phyloP scores from a whole-genome alignment of 2,329 filamentous ascomycete genomes.

The Alternaria infectoria region DNA sequence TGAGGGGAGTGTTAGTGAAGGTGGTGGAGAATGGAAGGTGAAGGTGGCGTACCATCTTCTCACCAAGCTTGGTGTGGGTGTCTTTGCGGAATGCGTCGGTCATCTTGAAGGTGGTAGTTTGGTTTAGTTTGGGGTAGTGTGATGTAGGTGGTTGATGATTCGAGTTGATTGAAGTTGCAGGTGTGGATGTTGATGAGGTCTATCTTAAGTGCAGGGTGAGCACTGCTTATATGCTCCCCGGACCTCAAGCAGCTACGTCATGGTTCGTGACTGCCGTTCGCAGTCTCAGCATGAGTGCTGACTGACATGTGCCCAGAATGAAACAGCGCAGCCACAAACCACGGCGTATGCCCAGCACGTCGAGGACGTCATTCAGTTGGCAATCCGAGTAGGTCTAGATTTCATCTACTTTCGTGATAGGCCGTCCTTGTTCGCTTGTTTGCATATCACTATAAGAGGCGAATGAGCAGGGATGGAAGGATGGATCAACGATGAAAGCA shows the following conservation, averaged over 20 bases:
- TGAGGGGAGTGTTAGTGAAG: constrained; percentile 28
- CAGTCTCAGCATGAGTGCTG: constrained; percentile 11
- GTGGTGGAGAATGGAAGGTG: background rate
- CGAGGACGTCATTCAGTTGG: constrained; percentile 3
- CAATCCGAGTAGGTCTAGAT: background rate
- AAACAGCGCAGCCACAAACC: constrained; percentile 2
- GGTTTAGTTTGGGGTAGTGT: constrained; percentile 13
- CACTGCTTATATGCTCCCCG: constrained; percentile 29
- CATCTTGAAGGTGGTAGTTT: constrained; percentile 55
- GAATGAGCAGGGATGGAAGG: constrained; percentile 11
- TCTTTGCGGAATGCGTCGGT: constrained; percentile 69
- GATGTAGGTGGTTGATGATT: constrained; percentile 4
- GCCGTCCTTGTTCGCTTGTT: constrained; percentile 8
- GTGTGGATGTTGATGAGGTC: constrained; percentile 22
- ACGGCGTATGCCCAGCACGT: background rate
- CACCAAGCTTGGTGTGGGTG: constrained; percentile 61
- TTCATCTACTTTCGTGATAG: constrained; percentile 4
- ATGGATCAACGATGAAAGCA: constrained; percentile 5
- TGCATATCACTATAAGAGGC: constrained; percentile 2
- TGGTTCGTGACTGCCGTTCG: constrained; percentile 13
- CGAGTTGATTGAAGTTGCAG: constrained; percentile 18
- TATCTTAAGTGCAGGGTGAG: background rate
- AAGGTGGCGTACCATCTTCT: constrained; percentile 48
- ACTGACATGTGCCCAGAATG: constrained; percentile 11
- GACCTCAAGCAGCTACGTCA: constrained; percentile 30